Evolutionary conservation across 202 grass and related monocot genomes (phyloP).

Genomic region (Carex arenaria): DNA sequence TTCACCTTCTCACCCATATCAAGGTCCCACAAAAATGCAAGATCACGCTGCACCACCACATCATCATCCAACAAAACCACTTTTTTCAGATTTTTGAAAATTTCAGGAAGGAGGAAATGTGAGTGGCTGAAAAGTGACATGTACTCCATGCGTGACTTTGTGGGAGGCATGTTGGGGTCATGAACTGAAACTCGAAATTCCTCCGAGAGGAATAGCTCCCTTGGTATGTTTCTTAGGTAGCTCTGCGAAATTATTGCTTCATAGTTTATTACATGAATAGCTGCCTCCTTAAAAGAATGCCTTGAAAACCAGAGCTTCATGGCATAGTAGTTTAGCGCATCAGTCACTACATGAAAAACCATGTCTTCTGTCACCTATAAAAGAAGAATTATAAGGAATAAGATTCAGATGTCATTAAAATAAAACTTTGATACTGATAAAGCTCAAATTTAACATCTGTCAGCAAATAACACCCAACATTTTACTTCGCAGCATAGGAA

Average conservation of each 20-base stretch:
- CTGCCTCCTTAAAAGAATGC: slow-evolving; percentile 63
- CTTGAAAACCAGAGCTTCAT: slow-evolving; percentile 93
- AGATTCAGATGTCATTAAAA: not conserved
- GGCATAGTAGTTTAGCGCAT: slow-evolving; percentile 81
- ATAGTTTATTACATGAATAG: slow-evolving; percentile 78
- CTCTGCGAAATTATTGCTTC: slow-evolving; percentile 58
- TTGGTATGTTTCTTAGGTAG: slow-evolving; percentile 39
- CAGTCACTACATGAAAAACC: slow-evolving; percentile 81
- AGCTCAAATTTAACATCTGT: not conserved
- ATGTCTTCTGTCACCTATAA: slow-evolving; percentile 60
- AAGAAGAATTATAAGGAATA: slow-evolving; percentile 23
- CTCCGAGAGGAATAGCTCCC: slow-evolving; percentile 64
- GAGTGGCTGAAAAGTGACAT: slow-evolving; percentile 91
- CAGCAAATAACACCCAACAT: not conserved
- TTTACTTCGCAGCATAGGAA: not conserved
- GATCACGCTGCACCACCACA: slow-evolving; percentile 82
- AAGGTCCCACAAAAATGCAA: slow-evolving; percentile 84
- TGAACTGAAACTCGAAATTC: slow-evolving; percentile 88
- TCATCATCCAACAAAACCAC: slow-evolving; percentile 90
- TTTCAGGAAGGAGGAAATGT: slow-evolving; percentile 86
- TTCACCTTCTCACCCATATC: slow-evolving; percentile 91
- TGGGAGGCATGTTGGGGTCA: slow-evolving; percentile 46
- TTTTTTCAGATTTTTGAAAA: slow-evolving; percentile 92
- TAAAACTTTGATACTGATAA: not conserved
- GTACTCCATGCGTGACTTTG: slow-evolving; percentile 70